A percentile compares a stretch with the other conserved stretches of the same genome.
Conservation (phyloP, 2,329 filamentous ascomycete species). For the Blastomyces gilchristii region DNA sequence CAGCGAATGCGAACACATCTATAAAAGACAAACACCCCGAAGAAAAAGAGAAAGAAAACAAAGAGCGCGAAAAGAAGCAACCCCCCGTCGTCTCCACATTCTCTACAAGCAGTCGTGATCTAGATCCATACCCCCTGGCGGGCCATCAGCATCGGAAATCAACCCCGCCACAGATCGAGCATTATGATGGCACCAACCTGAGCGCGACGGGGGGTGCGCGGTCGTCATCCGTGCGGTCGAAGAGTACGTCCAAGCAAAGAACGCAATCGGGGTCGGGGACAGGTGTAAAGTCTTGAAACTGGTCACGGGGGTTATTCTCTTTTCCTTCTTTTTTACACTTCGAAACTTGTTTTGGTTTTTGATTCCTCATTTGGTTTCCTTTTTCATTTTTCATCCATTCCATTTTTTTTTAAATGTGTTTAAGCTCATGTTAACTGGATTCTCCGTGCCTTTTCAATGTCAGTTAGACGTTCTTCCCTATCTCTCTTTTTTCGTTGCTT, state of each 20-base stretch:
- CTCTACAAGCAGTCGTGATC: conserved; percentile 42
- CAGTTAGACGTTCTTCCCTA: background rate
- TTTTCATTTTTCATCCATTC: background rate
- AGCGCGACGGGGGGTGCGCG: conserved; percentile 10
- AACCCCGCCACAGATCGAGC: conserved; percentile 20
- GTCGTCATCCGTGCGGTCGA: conserved; percentile 13
- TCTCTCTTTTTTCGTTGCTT: background rate
- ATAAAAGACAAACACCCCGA: conserved; percentile 3
- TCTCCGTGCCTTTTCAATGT: background rate
- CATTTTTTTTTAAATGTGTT: background rate
- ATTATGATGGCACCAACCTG: conserved; percentile 16
- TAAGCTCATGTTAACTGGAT: background rate
- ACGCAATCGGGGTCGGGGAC: conserved; percentile 7
- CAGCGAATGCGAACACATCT: background rate
- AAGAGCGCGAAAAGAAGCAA: conserved; percentile 21
- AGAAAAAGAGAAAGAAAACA: conserved; percentile 9
- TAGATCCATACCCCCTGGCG: conserved; percentile 37
- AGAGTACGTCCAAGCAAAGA: conserved; percentile 14
- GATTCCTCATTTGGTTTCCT: background rate
- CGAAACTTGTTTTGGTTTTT: conserved; percentile 12
- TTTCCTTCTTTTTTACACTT: background rate
- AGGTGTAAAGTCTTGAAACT: background rate
- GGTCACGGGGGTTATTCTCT: background rate
- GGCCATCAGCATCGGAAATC: conserved; percentile 19
- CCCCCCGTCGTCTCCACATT: conserved; percentile 42